phyloP scores from a whole-genome alignment of 192 early-diverging fungal genomes.

The Tieghemiomyces parasiticus region DNA sequence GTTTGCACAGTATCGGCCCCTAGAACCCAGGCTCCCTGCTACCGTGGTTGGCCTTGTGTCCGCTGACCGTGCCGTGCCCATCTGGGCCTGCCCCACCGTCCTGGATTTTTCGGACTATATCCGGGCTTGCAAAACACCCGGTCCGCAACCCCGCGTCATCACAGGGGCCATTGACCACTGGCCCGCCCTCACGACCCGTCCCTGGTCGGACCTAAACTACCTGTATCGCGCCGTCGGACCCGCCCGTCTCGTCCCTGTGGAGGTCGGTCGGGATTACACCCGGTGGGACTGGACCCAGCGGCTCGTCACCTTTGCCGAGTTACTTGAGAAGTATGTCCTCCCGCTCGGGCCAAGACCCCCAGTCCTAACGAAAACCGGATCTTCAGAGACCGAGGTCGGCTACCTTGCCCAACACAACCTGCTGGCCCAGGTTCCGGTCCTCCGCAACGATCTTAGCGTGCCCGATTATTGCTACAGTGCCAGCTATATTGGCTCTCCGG shows the following conservation, averaged over 20 bases:
- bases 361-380: background rate
- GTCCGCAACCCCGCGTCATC: constrained; percentile 20
- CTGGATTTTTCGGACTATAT: constrained; percentile 1
- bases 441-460: constrained; percentile 48
- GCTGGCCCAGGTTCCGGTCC: constrained; percentile 53
- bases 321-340: constrained; percentile 33
- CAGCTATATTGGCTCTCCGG: constrained; percentile 13
- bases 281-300: constrained; percentile 59
- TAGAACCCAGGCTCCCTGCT: no score
- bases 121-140: no score
- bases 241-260: constrained; percentile 65
- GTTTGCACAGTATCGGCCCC: no score
- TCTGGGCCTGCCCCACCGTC: background rate
- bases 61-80: no score
- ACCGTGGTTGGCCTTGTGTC: no score
- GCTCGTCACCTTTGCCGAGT: constrained; percentile 54
- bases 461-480: constrained; percentile 66
- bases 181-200: constrained; percentile 40
- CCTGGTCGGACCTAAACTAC: constrained; percentile 48
- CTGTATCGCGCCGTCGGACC: constrained; percentile 37
- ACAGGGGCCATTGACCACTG: constrained; percentile 39
- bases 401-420: constrained; percentile 86
- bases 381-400: constrained; percentile 13
- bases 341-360: background rate
- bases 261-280: constrained; percentile 66